Evolutionary conservation across 257 asterid species (phyloP).

Genomic region (Striga asiatica): DNA sequence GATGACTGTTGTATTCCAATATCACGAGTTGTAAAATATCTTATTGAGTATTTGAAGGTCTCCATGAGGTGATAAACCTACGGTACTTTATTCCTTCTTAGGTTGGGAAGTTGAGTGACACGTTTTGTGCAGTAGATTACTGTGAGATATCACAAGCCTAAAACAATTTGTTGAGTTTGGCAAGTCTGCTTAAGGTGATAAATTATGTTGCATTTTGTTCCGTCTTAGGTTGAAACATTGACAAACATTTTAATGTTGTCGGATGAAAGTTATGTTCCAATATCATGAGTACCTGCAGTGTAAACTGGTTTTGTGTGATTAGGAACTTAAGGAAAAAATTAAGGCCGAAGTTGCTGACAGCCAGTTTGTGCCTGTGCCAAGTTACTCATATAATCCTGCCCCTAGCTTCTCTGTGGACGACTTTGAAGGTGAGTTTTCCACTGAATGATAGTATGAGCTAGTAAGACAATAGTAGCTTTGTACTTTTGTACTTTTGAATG

Average conservation of each 20-base stretch:
- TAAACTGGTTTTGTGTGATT: slow-evolving; percentile 18
- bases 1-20: neutral
- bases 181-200: neutral
- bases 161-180: no score
- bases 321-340: slow-evolving; percentile 68
- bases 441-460: slow-evolving; percentile 5
- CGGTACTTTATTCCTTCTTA: no score
- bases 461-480: no score
- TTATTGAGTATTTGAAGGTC: no score
- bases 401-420: slow-evolving; percentile 79
- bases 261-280: neutral
- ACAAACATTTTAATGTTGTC: neutral
- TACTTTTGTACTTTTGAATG: no score
- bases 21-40: no score
- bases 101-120: no score
- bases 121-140: no score
- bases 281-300: slow-evolving; percentile 5
- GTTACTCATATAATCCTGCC: slow-evolving; percentile 33
- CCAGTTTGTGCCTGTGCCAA: slow-evolving; percentile 36
- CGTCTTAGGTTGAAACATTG: neutral
- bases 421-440: slow-evolving; percentile 69
- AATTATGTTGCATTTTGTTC: no score
- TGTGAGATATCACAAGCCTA: no score
- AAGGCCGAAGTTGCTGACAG: slow-evolving; percentile 60
- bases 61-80: no score